phyloP scores from a whole-genome alignment of 1,284 basidiomycete genomes.

The Apiotrichum mycotoxinovorans region DNA sequence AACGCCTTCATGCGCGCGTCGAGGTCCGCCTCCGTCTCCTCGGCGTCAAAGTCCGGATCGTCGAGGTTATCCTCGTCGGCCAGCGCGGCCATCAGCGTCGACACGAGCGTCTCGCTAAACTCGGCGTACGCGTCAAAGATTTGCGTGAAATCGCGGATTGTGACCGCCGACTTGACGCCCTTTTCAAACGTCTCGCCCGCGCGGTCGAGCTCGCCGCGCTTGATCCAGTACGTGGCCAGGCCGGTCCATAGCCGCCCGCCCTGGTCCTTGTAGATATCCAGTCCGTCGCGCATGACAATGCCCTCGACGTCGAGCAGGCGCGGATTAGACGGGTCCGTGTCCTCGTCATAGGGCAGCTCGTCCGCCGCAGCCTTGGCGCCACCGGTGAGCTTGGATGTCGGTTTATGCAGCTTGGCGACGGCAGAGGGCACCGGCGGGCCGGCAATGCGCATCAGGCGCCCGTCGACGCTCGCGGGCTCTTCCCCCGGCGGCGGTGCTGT shows the following conservation, averaged over 20 bases:
- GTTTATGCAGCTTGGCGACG: conserved; percentile 25
- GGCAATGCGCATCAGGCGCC: conserved; percentile 68
- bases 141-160: conserved; percentile 95
- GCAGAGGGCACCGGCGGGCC: conserved; percentile 60
- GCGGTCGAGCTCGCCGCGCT: conserved; percentile 88
- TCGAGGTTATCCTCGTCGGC: conserved; percentile 57
- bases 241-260: conserved; percentile 95
- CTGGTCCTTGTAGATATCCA: conserved; percentile 89
- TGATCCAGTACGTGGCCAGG: conserved; percentile 97
- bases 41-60: conserved; percentile 67
- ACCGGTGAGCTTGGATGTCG: conserved; percentile 17
- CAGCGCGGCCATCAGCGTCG: conserved; percentile 84
- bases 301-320: conserved; percentile 80
- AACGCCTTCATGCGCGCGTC: conserved; percentile 89
- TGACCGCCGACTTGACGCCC: conserved; percentile 79
- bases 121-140: conserved; percentile 97
- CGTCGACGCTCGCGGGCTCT: conserved; percentile 58
- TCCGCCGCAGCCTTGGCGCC: conserved; percentile 52
- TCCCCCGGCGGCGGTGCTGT: conserved; percentile 10
- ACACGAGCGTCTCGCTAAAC: conserved; percentile 87
- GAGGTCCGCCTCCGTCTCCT: conserved; percentile 77
- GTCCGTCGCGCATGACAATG: conserved; percentile 79
- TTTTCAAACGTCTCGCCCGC: conserved; percentile 83
- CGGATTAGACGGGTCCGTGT: conserved; percentile 71
- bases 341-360: conserved; percentile 63